phyloP scores from a whole-genome alignment of 1,284 basidiomycete genomes.

The Cutaneotrichosporon sp. region DNA sequence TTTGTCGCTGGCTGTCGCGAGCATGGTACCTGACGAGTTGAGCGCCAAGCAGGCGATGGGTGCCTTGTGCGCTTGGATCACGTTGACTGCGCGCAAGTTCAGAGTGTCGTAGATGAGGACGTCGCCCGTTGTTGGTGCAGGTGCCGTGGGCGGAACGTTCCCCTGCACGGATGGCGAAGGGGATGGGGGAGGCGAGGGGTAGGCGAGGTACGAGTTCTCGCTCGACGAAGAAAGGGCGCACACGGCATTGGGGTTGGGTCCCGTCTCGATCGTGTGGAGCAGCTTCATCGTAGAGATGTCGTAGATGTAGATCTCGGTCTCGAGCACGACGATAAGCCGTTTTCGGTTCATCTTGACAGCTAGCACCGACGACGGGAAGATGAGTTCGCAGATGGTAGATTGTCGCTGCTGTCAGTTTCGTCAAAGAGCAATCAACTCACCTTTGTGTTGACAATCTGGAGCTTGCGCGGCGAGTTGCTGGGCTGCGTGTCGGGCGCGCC shows the following conservation, averaged over 20 bases:
- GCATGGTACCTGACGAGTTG: slow-evolving; percentile 81
- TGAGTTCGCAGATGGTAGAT: slow-evolving; percentile 97
- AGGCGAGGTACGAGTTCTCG: slow-evolving; percentile 93
- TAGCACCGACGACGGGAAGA: slow-evolving; percentile 93
- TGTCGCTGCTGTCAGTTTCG: slow-evolving; percentile 64
- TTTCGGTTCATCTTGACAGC: slow-evolving; percentile 96
- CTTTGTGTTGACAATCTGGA: slow-evolving; percentile 98
- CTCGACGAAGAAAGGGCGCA: slow-evolving; percentile 92
- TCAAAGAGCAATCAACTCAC: slow-evolving; percentile 54
- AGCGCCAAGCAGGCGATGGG: slow-evolving; percentile 85
- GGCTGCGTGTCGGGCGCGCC: slow-evolving; percentile 83
- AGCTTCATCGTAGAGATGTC: slow-evolving; percentile 99
- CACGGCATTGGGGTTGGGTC: slow-evolving; percentile 91
- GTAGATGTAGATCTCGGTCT: slow-evolving; percentile 96
- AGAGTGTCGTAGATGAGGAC: slow-evolving; percentile 92
- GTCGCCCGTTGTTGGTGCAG: slow-evolving; percentile 68
- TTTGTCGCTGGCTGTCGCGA: slow-evolving; percentile 93
- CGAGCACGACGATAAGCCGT: slow-evolving; percentile 90
- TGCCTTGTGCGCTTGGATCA: slow-evolving; percentile 95
- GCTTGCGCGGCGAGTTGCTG: slow-evolving; percentile 79
- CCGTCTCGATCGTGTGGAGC: slow-evolving; percentile 95
- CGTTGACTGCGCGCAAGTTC: slow-evolving; percentile 84
- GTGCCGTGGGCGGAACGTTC: slow-evolving; percentile 48
- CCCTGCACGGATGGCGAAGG: slow-evolving; percentile 54
- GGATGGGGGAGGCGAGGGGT: slow-evolving; percentile 89